Evolutionary conservation across 345 rosid species (phyloP).

Genomic region (Salix caprea): DNA sequence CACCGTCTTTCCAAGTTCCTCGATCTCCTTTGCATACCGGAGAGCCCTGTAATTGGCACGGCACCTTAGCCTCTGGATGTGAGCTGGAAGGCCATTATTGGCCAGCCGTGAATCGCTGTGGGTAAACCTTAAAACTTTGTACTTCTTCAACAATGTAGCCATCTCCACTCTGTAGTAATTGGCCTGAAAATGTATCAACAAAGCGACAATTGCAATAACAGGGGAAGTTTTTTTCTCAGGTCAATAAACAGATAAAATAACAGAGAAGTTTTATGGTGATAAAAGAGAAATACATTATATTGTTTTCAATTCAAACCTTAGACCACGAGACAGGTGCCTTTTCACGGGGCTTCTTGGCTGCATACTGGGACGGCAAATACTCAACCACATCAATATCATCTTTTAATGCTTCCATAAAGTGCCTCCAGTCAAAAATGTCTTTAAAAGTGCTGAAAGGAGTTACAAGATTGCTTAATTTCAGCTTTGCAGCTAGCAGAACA

Average conservation of each 20-base stretch:
- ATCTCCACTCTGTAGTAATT: slow-evolving; percentile 83
- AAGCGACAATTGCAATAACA: neutral
- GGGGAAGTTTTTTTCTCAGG: neutral
- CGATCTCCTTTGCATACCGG: slow-evolving; percentile 55
- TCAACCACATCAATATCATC: slow-evolving; percentile 76
- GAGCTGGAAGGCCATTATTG: slow-evolving; percentile 75
- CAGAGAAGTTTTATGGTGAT: neutral
- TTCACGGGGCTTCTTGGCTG: slow-evolving; percentile 50
- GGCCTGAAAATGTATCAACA: slow-evolving; percentile 52
- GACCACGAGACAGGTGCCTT: slow-evolving; percentile 99
- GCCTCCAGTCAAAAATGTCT: slow-evolving; percentile 96
- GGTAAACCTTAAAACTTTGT: slow-evolving; percentile 81
- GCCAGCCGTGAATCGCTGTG: slow-evolving; percentile 89
- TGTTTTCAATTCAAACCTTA: slow-evolving; percentile 45
- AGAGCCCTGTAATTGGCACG: slow-evolving; percentile 94
- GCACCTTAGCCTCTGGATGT: slow-evolving; percentile 78
- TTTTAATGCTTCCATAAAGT: slow-evolving; percentile 64
- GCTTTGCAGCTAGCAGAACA: neutral
- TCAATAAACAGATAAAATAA: neutral
- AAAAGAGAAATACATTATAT: neutral
- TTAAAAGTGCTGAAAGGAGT: slow-evolving; percentile 64
- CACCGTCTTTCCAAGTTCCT: slow-evolving; percentile 61
- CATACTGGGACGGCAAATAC: slow-evolving; percentile 58
- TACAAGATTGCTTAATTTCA: neutral
- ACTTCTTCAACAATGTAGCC: slow-evolving; percentile 57